Percentiles rank a stretch among this genome's conserved stretches.
These are phyloP conservation scores for Striga hermonthica DNA, from an alignment of 305 asterid species.

Conservation along the genomic window DNA sequence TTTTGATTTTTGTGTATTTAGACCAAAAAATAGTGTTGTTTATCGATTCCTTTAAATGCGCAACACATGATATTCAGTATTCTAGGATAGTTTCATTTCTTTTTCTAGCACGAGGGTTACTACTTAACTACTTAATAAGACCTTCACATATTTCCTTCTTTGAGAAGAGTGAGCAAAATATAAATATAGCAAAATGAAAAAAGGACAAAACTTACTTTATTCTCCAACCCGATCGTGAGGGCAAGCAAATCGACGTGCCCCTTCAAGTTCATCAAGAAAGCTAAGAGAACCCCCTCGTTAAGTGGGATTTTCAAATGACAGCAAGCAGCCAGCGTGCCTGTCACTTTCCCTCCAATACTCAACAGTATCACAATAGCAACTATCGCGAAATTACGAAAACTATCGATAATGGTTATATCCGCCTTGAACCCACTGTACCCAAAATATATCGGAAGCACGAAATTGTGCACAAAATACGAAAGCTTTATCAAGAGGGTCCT, in stretches of 20 bases:
- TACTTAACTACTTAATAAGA: too few relatives aligned
- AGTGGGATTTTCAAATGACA: constrained; percentile 72
- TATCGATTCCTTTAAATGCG: too few relatives aligned
- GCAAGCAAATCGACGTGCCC: constrained; percentile 91
- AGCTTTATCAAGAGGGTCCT: constrained; percentile 81
- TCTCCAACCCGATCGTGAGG: constrained; percentile 53
- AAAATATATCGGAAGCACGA: constrained; percentile 85
- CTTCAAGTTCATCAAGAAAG: constrained; percentile 93
- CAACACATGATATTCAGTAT: too few relatives aligned
- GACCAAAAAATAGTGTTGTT: not conserved
- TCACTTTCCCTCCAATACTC: constrained; percentile 91
- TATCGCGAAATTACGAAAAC: constrained; percentile 45
- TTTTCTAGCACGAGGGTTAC: too few relatives aligned
- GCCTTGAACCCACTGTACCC: constrained; percentile 94
- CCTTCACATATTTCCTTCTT: too few relatives aligned
- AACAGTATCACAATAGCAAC: constrained; percentile 59
- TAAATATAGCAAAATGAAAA: not conserved
- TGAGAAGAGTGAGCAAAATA: too few relatives aligned
- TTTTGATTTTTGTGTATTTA: not conserved
- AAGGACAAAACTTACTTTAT: constrained; percentile 46
- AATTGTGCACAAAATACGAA: constrained; percentile 72
- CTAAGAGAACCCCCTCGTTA: constrained; percentile 83
- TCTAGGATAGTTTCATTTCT: too few relatives aligned
- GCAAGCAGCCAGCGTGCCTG: constrained; percentile 83
- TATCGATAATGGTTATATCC: constrained; percentile 50